Percentiles rank a stretch among this genome's conserved stretches.
Evolutionary conservation across 768 basidiomycete species (phyloP).

Genomic region (Russula emetica): DNA sequence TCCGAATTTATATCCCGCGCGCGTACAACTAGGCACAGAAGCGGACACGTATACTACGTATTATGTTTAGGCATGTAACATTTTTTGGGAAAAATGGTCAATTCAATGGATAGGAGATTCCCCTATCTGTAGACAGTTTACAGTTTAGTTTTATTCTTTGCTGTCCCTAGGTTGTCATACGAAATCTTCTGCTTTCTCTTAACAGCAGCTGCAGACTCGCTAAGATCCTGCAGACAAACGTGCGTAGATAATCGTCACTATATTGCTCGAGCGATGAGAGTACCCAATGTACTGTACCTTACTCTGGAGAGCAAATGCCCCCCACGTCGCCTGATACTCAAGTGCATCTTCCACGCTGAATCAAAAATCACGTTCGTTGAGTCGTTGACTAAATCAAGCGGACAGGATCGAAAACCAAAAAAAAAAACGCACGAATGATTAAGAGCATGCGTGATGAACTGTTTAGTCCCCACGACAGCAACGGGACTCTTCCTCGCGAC

Average conservation of each 20-base stretch:
- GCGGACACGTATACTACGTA: too few relatives aligned
- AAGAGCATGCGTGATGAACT: constrained; percentile 67
- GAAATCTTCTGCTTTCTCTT: constrained; percentile 9
- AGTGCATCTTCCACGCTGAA: constrained; percentile 44
- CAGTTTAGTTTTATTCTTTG: neutral
- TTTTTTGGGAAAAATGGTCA: too few relatives aligned
- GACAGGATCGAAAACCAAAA: neutral
- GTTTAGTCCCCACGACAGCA: constrained; percentile 74
- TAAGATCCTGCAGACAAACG: constrained; percentile 33
- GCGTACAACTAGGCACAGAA: too few relatives aligned
- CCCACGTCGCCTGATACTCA: constrained; percentile 57
- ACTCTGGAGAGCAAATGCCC: constrained; percentile 43
- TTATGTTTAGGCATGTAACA: too few relatives aligned
- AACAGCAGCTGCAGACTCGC: neutral
- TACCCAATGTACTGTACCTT: constrained; percentile 35
- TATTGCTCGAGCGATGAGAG: neutral
- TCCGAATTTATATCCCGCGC: too few relatives aligned
- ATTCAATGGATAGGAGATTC: neutral
- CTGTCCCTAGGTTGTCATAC: constrained; percentile 2
- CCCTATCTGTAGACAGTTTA: neutral
- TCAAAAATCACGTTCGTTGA: too few relatives aligned
- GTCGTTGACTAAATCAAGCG: neutral
- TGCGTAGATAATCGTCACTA: neutral
- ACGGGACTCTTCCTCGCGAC: constrained; percentile 78
- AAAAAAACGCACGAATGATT: constrained; percentile 61